phyloP scores from a whole-genome alignment of 805 yeast species.

The Saccharomycopsis fibuligera region DNA sequence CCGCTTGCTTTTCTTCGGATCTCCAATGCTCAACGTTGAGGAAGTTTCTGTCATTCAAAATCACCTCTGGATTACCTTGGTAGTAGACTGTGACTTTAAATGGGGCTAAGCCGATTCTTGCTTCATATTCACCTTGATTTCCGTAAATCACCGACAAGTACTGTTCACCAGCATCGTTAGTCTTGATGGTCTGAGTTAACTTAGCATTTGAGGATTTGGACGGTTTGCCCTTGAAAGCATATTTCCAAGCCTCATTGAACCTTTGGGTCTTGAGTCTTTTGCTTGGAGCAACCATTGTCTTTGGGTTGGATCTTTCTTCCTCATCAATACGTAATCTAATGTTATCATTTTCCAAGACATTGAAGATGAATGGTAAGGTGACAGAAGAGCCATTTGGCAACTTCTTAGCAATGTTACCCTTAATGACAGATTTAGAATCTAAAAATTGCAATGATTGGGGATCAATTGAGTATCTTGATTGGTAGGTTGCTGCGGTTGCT shows the following conservation, averaged over 20 bases:
- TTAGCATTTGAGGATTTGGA: constrained; percentile 23
- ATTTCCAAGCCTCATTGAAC: constrained; percentile 51
- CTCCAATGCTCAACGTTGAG: constrained; percentile 83
- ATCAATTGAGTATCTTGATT: constrained; percentile 38
- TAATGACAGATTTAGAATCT: constrained; percentile 30
- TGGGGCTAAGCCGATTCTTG: constrained; percentile 40
- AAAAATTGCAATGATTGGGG: constrained; percentile 28
- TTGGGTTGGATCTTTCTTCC: constrained; percentile 33
- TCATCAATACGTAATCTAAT: constrained; percentile 68
- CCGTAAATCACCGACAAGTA: constrained; percentile 33
- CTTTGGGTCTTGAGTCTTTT: constrained; percentile 39
- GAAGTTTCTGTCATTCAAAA: constrained; percentile 62
- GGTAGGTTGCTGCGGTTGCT: too few species aligned
- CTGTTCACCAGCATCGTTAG: constrained; percentile 18
- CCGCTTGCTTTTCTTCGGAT: constrained; percentile 34
- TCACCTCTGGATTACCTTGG: constrained; percentile 41
- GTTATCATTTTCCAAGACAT: constrained; percentile 48
- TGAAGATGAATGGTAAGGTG: constrained; percentile 50
- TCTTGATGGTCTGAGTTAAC: constrained; percentile 21
- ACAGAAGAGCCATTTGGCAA: constrained; percentile 34
- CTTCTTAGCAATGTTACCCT: constrained; percentile 43
- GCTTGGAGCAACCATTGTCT: constrained; percentile 23
- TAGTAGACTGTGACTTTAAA: constrained; percentile 45
- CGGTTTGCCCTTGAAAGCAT: constrained; percentile 44
- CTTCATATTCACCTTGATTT: constrained; percentile 31